Base-by-base conservation (phyloP, 2,329 filamentous ascomycete genomes). In the Sclerotinia borealis region DNA sequence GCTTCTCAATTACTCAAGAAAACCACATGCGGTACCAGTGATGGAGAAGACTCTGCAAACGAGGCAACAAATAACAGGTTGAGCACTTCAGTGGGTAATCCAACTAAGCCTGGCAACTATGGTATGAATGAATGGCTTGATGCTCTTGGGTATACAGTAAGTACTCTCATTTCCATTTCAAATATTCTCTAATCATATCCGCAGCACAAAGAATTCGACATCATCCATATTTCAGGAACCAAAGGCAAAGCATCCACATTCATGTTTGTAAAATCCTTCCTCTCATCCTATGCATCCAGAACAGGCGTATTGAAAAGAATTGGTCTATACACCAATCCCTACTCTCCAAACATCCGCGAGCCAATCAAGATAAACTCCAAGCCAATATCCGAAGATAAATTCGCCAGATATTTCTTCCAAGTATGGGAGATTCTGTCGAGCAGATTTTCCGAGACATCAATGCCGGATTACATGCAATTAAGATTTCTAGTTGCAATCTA, bases 191-290 rank as follows among this genome's bases (percentile, higher is more conserved):
- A 10, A 59, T 25, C 4, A 25, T 58, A 7, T 0, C 34, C 13
- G 10, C 4, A 63, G 61, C 27, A 59, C n/a, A 51, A 43, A 27
- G 45, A 59, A 9, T 55, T 63, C 15, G 19, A 51, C 1, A 79
- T 89, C 25, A 73, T 91, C 50, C 87, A 90, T 74, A 81, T 91
- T 37, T 83, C 86, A 22, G 88, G 88, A 19, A 90, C 86, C 22
- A 91, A 90, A 73, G 88, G 88, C 7, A 91, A 91, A 73, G 88
- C 87, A 36, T 87, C 83, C 69, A 88, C 86, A 3, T 90, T 86
- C 71, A 86, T 85, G 48, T 89, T 87, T 66, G 79, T 83, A 64
- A 80, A 84, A 65, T 83, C 82, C 10, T 84, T 90, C 66, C 81
- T 90, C 51, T 75, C 77, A 31, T 78, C 78, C 60, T 81, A 85